Conservation (phyloP, 306 rosid genomes). For the Dalbergia oliveri region DNA sequence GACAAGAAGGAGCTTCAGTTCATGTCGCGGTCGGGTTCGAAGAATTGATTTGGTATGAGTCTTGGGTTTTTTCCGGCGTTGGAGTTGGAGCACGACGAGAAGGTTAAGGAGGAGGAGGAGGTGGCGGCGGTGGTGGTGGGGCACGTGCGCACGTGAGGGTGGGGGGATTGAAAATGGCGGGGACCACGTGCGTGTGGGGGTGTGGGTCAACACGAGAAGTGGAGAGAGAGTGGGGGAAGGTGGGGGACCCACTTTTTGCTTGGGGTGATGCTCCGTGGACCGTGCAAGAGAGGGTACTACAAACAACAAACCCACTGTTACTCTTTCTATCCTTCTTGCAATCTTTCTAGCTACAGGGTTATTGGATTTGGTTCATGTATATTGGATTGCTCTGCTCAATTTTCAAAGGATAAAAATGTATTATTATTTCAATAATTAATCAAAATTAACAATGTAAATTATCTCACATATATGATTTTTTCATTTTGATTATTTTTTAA, state of each 20-base stretch:
- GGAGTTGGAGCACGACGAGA: constrained; percentile 23
- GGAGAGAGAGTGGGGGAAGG: background rate
- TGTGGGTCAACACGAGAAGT: constrained; percentile 53
- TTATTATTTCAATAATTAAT: too few relatives aligned
- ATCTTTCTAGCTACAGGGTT: background rate
- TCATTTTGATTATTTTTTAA: too few relatives aligned
- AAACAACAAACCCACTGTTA: background rate
- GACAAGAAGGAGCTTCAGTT: constrained; percentile 79
- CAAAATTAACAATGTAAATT: too few relatives aligned
- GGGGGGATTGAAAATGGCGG: constrained; percentile 51
- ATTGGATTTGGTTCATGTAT: background rate
- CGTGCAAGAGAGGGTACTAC: constrained; percentile 42
- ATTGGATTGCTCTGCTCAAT: too few relatives aligned
- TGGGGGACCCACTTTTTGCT: constrained; percentile 30
- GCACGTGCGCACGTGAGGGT: constrained; percentile 75
- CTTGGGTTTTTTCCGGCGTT: constrained; percentile 2
- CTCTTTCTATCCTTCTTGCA: background rate
- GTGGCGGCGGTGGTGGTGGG: constrained; percentile 33
- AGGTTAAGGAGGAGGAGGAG: background rate
- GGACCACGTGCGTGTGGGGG: constrained; percentile 52
- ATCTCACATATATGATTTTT: too few relatives aligned
- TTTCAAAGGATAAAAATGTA: too few relatives aligned
- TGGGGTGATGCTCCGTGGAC: constrained; percentile 45
- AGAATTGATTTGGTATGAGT: constrained; percentile 48
- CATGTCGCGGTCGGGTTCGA: constrained; percentile 63